Evolutionary conservation across 805 yeast genomes (phyloP), one percentile per base, ranked within the genome.

Genomic region (Saturnispora kantuleensis): DNA sequence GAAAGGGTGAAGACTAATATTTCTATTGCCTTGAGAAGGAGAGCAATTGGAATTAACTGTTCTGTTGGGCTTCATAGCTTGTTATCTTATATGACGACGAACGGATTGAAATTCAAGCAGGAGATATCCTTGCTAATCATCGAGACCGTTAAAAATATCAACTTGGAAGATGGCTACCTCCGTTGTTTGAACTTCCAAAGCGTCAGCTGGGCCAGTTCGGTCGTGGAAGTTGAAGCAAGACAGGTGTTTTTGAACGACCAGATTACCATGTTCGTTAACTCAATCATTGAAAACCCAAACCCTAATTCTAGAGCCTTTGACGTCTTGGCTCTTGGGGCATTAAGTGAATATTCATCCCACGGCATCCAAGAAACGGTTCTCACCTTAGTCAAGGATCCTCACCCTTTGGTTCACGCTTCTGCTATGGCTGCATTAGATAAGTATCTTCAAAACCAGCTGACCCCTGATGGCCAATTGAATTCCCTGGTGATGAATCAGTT

Each of bases 341-440:
- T 63, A 31, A 54, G 58, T 1, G 52, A 56, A 38, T 55, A 50
- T 45, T 52, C 63, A 8, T 50, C 48, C 31, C 42, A 57, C 18
- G 43, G 50, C 18, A 72, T 81, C 3, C 67, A 72, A 46, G 78
- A 77, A 31, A 77, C 86, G 4, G 56, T 79, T 2, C 60, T 71
- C 33, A 79, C 84, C 12, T 67, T 90, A 28, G 59, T 80, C 4
- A 65, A 65, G 16, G 97, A 90, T 60, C 89, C 96, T 0, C 90
- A 89, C 57, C 96, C 96, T 0, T 65, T 76, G 1, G 88, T 93
- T 13, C 89, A 85, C 57, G 71, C 76, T 44, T 81, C 88, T 71
- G 70, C 90, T 1, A 58, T 88, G 52, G 73, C 73, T 39, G 74
- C 93, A 0, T 57, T 83, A 36, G 61, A 74, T 2, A 63, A 73